Base-by-base conservation (phyloP, 106 monocot species). In the Allium cepa region DNA sequence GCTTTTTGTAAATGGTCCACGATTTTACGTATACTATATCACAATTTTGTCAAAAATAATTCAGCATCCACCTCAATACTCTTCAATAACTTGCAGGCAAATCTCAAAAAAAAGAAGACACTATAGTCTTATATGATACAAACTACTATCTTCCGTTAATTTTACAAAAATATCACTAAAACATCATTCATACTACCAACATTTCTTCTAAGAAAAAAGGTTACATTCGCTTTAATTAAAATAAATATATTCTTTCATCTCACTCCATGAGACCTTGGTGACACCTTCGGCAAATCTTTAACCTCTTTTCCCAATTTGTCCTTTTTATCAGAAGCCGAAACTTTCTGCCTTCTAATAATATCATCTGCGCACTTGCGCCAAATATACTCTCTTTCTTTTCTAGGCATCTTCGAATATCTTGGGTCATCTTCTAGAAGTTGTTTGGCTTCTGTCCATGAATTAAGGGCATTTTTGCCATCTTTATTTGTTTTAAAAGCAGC, bases 361-460 rank as follows among this genome's bases (percentile, higher is more conserved):
- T 92, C 87, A 27, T 92, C 89, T 0, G 69, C 72, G 65, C 87
- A 62, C 14, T 87, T 72, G 7, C 48, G 62, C 97, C 97, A 97
- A 6, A 97, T 64, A 3, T 81, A 70, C 60, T 97, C 92, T 18
- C 83, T 76, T 18, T 97, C 92, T 69, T 90, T 95, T 66, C 95
- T 86, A 14, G 87, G 81, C 78, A 97, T 70, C 73, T 83, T 97
- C 8, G 80, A 56, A 69, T 87, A 97, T 72, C 97, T 84, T 14
- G 74, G 72, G 59, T 97, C 97, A 50, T 84, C 61, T 59, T 83
- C 86, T 51, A 97, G 50, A 57, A 87, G 73, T 4, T 36, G 69
- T 71, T 97, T 97, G 15, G 92, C 92, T 76, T 92, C 97, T 2
- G 81, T 80, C 89, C 92, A 97, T 10, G 89, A 92, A 53, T 68